phyloP scores from a whole-genome alignment of 768 basidiomycete species.

The Mycena latifolia region DNA sequence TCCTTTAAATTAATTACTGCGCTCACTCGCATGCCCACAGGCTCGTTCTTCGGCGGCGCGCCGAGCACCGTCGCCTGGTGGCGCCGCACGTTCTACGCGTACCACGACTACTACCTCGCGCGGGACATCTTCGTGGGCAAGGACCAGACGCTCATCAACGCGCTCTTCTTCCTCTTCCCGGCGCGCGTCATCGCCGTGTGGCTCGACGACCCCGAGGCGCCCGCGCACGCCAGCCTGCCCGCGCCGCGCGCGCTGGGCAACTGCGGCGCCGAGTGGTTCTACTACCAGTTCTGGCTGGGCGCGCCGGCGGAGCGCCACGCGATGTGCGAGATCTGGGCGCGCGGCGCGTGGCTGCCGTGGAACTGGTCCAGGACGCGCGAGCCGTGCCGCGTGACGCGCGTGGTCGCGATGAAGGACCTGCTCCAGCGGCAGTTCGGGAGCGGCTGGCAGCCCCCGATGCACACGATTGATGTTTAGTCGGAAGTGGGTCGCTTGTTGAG shows the following conservation, averaged over 20 bases:
- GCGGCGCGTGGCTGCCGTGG: slow-evolving; percentile 37
- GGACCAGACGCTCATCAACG: slow-evolving; percentile 68
- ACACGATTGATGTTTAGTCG: slow-evolving; percentile 19
- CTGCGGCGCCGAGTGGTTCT: slow-evolving; percentile 60
- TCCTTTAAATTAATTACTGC: background rate
- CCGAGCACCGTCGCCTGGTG: slow-evolving; percentile 60
- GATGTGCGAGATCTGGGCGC: slow-evolving; percentile 37
- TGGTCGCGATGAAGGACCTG: slow-evolving; percentile 9
- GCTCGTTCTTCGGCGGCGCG: slow-evolving; percentile 71
- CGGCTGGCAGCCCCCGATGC: slow-evolving; percentile 34
- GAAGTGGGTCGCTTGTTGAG: too few species aligned
- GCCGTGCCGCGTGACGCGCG: slow-evolving; percentile 35
- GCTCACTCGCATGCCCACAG: slow-evolving; percentile 40
- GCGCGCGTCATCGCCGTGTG: slow-evolving; percentile 59
- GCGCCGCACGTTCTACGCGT: slow-evolving; percentile 56
- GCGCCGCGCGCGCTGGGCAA: slow-evolving; percentile 49
- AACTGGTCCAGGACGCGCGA: slow-evolving; percentile 46
- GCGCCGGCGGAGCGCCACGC: slow-evolving; percentile 41
- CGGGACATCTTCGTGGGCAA: slow-evolving; percentile 67
- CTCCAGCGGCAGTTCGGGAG: slow-evolving; percentile 41
- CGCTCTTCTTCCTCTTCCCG: slow-evolving; percentile 56
- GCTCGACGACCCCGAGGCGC: slow-evolving; percentile 42
- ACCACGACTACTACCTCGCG: slow-evolving; percentile 64
- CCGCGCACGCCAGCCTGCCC: slow-evolving; percentile 37
- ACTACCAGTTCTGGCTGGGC: slow-evolving; percentile 63